phyloP scores from a whole-genome alignment of 2,329 filamentous ascomycete genomes.

The Fusarium coffeatum region DNA sequence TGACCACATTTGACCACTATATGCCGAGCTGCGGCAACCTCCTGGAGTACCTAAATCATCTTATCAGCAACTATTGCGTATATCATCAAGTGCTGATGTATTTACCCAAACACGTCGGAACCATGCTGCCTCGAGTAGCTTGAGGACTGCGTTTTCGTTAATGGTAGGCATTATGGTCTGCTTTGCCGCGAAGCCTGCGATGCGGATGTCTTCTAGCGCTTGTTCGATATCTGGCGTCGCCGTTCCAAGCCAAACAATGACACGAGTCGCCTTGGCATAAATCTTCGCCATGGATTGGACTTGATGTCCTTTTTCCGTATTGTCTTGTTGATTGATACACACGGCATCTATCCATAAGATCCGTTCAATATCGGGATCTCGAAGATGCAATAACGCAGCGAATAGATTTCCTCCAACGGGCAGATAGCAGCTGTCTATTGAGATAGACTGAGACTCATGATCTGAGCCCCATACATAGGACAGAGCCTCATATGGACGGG shows the following conservation, averaged over 20 bases:
- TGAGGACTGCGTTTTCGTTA: accelerated
- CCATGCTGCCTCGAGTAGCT: background rate
- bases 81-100: too few relatives aligned
- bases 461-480: background rate
- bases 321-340: background rate
- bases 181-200: background rate
- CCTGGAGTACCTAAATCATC: background rate
- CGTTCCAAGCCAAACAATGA: background rate
- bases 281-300: background rate
- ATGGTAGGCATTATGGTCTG: accelerated
- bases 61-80: background rate
- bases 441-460: background rate
- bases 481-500: background rate
- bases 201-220: background rate
- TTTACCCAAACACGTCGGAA: background rate
- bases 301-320: background rate
- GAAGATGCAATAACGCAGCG: background rate
- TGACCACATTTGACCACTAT: background rate
- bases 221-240: background rate
- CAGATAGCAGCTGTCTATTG: accelerated
- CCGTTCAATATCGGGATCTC: background rate
- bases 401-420: background rate
- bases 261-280: background rate
- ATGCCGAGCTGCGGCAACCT: slow-evolving; percentile 1
- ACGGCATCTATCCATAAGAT: background rate